Percentiles rank a stretch among this genome's conserved stretches.
phyloP scores from a whole-genome alignment of 306 rosid species.

The Erythrophleum fordii region DNA sequence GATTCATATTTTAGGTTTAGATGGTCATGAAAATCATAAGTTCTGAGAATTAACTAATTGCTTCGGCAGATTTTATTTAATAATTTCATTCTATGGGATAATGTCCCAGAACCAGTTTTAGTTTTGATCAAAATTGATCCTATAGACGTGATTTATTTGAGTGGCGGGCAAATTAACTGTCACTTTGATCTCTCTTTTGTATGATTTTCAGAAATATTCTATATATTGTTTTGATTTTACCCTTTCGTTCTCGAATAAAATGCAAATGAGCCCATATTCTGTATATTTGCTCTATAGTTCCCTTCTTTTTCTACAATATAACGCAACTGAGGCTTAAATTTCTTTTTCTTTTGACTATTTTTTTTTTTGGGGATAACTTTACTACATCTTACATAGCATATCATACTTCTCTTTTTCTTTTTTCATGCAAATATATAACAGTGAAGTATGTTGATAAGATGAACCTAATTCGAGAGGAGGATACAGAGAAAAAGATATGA shows the following conservation, averaged over 20 bases:
- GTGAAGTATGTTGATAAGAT: neutral
- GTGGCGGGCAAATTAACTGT: slow-evolving; percentile 45
- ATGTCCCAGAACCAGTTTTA: slow-evolving; percentile 41
- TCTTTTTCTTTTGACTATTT: neutral
- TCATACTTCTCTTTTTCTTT: neutral
- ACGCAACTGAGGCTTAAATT: neutral
- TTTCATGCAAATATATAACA: neutral
- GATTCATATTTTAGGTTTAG: slow-evolving; percentile 32
- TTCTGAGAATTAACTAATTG: slow-evolving; percentile 38
- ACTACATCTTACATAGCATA: neutral
- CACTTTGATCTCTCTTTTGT: slow-evolving; percentile 39
- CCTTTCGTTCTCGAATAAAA: neutral
- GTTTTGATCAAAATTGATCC: slow-evolving; percentile 36
- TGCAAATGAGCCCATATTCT: too few relatives aligned
- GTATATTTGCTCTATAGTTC: too few relatives aligned
- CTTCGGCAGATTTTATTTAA: slow-evolving; percentile 56
- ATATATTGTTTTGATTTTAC: neutral
- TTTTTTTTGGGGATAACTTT: neutral
- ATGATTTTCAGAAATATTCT: slow-evolving; percentile 34
- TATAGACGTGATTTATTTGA: slow-evolving; percentile 42
- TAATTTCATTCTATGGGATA: slow-evolving; percentile 59
- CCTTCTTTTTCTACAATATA: too few relatives aligned
- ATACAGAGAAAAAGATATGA: too few relatives aligned
- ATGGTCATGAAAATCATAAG: slow-evolving; percentile 60
- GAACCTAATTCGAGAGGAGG: too few relatives aligned